Evolutionary conservation across 1,284 basidiomycete genomes (phyloP), one percentile per base, ranked within the genome.

Genomic region (Ustilago shanxiensis): DNA sequence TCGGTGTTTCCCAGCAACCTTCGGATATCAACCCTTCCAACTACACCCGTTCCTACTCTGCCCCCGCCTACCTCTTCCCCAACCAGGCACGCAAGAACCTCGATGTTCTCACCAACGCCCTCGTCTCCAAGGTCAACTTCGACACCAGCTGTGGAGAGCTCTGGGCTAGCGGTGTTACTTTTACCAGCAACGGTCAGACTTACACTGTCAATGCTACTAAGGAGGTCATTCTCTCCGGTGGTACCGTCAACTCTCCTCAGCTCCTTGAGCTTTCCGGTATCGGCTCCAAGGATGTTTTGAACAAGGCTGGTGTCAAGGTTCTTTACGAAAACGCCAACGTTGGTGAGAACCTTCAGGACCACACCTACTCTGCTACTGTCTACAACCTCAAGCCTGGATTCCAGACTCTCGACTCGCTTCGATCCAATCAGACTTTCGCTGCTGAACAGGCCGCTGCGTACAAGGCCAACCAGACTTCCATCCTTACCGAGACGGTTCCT

Each of bases 181-280:
- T 81, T 60, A 62, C 37, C 61, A 66, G 39, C 55, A 53, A 56
- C 62, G 79, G 75, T 44, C 62, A 82, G 49, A 61, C 51, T 16
- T 79, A 77, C 74, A 78, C 67, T 26, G 75, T 80, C 55, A 76
- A 65, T 26, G 79, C 72, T 28, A 77, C 62, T 51, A 69, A 72
- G 59, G 79, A 83, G 60, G 82, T 81, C 54, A 83, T 83, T 54
- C 54, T 83, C 44, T 80, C 81, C 4, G 81, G 69, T 45, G 82
- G 82, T 63, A 67, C 79, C 55, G 77, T 79, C 63, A 75, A 83
- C 70, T 80, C 69, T 7, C 89, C 89, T 16, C 76, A 79, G 68
- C 79, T 90, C 2, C 86, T 90, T 5, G 85, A 89, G 70, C 85
- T 89, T 16, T 89, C 88, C 13, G 89, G 89, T 13, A 86, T 90